Conservation (phyloP, 208 protist genomes). For the Leishmania braziliensis region DNA sequence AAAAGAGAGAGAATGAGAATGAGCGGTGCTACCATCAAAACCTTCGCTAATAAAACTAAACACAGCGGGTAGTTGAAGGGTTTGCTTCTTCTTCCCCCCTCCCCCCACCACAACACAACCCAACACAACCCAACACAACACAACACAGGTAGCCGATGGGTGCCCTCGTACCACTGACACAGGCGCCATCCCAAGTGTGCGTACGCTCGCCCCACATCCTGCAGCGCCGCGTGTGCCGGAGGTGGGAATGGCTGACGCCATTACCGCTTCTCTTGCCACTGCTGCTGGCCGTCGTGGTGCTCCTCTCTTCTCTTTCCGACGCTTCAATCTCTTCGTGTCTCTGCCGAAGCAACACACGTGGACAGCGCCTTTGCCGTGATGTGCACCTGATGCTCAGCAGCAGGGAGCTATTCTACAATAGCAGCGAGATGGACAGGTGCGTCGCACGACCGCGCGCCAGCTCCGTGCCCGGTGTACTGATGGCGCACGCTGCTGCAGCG, state of each 20-base stretch:
- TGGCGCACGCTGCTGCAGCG: conserved; percentile 3
- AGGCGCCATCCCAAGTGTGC: neutral
- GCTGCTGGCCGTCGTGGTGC: neutral
- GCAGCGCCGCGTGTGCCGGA: neutral
- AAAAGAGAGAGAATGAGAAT: neutral
- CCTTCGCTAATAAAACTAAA: neutral
- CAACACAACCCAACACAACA: too few relatives aligned
- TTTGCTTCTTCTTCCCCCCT: too few relatives aligned
- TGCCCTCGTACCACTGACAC: neutral
- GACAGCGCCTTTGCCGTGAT: neutral
- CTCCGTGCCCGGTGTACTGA: conserved; percentile 5
- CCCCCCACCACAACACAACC: neutral
- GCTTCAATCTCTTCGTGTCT: conserved; percentile 5
- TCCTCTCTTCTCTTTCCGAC: neutral
- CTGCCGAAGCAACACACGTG: neutral
- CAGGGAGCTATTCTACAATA: neutral
- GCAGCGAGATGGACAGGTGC: neutral
- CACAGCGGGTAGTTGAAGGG: neutral
- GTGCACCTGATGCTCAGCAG: neutral
- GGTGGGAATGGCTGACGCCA: neutral
- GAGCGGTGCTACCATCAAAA: neutral
- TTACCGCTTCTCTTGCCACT: neutral
- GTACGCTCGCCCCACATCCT: neutral
- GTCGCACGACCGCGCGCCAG: too few relatives aligned
- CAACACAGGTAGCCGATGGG: neutral